Evolutionary conservation across 1,139 yeast genomes (phyloP).

Genomic region (Meyerozyma guilliermondii): DNA sequence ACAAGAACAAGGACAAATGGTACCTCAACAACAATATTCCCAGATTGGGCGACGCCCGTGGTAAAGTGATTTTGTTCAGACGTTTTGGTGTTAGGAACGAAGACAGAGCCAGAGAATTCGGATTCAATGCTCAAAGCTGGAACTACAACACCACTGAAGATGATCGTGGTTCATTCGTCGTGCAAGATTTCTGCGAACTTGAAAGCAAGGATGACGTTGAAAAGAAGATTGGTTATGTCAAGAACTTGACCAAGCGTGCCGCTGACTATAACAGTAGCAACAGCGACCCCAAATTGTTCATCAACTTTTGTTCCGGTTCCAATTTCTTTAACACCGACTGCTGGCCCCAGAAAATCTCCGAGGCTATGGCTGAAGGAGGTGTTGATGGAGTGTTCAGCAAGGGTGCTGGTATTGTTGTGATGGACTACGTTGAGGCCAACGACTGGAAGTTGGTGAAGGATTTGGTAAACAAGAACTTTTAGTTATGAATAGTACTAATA

Average conservation of each 20-base stretch:
- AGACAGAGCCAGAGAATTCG: conserved; percentile 42
- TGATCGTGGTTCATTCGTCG: conserved; percentile 57
- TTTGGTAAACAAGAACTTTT: conserved; percentile 55
- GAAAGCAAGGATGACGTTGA: conserved; percentile 46
- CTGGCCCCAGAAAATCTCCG: conserved; percentile 71
- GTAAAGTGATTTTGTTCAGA: conserved; percentile 62
- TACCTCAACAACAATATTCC: conserved; percentile 56
- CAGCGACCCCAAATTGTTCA: conserved; percentile 52
- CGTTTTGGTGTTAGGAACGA: conserved; percentile 60
- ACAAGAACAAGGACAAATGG: conserved; percentile 53
- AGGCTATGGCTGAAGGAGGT: conserved; percentile 44
- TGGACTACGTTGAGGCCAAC: conserved; percentile 63
- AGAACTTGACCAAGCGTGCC: conserved; percentile 53
- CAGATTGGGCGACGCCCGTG: conserved; percentile 55
- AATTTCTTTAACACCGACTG: conserved; percentile 66
- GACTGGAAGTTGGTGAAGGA: conserved; percentile 55
- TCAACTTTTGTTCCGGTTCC: conserved; percentile 73
- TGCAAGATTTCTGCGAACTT: conserved; percentile 75
- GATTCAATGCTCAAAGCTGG: conserved; percentile 70
- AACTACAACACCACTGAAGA: conserved; percentile 60
- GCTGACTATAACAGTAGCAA: conserved; percentile 42
- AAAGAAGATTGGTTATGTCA: conserved; percentile 56
- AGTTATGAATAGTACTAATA: conserved; percentile 2
- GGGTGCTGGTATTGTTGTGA: conserved; percentile 56
- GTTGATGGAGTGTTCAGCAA: conserved; percentile 46